phyloP scores from a whole-genome alignment of 2,329 filamentous ascomycete species.

The Pestalotiopsis sp. region DNA sequence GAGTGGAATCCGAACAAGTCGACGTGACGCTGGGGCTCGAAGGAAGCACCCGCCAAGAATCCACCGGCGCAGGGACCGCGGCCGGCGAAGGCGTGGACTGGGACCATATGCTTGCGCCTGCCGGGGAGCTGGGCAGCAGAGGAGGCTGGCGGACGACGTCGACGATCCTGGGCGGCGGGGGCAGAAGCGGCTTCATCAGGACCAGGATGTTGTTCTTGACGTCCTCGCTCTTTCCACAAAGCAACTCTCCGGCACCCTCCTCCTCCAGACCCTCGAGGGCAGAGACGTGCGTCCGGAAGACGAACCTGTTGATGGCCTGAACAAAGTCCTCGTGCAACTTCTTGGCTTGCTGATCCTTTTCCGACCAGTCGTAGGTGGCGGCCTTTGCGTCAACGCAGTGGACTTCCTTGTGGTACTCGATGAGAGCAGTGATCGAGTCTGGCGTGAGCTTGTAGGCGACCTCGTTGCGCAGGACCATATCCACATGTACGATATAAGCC shows the following conservation, averaged over 20 bases:
- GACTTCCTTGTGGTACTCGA: constrained; percentile 95
- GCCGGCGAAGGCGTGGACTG: constrained; percentile 67
- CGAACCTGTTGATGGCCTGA: constrained; percentile 95
- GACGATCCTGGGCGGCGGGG: constrained; percentile 83
- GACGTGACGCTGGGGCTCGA: constrained; percentile 84
- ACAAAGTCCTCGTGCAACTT: constrained; percentile 97
- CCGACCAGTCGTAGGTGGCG: constrained; percentile 90
- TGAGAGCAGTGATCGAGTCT: constrained; percentile 89
- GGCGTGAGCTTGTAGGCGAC: constrained; percentile 96
- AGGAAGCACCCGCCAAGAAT: constrained; percentile 88
- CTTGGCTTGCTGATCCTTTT: constrained; percentile 95
- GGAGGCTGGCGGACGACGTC: constrained; percentile 87
- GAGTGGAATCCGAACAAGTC: constrained; percentile 69
- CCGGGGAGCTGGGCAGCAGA: constrained; percentile 81
- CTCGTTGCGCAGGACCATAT: constrained; percentile 97
- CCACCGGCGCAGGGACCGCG: constrained; percentile 71
- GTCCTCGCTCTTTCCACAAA: constrained; percentile 89
- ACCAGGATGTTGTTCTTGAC: constrained; percentile 86
- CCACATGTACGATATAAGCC: constrained; percentile 97
- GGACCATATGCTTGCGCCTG: constrained; percentile 78
- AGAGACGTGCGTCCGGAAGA: constrained; percentile 85
- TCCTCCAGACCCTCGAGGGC: constrained; percentile 96
- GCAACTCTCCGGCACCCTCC: constrained; percentile 90
- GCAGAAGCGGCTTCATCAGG: constrained; percentile 86
- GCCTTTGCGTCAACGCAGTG: constrained; percentile 90